Evolutionary conservation across 306 rosid genomes (phyloP).

Genomic region (Crotalaria pallida): DNA sequence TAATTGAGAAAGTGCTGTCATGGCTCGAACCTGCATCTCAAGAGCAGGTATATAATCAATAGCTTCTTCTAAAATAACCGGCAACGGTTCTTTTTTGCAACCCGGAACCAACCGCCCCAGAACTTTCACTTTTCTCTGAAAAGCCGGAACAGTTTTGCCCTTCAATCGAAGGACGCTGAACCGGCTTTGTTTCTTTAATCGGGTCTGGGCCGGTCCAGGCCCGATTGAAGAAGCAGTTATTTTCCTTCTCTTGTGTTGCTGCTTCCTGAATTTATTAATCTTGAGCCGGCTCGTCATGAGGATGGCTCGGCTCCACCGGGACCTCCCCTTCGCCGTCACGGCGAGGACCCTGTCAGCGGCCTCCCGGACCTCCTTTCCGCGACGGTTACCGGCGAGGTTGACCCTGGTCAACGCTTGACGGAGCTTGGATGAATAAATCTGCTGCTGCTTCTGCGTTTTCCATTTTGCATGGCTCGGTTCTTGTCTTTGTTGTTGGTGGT

Average conservation of each 20-base stretch:
- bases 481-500: not conserved
- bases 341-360: constrained; percentile 86
- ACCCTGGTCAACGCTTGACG: constrained; percentile 57
- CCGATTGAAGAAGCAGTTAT: not conserved
- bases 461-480: constrained; percentile 43
- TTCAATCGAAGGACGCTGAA: constrained; percentile 61
- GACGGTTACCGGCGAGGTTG: constrained; percentile 30
- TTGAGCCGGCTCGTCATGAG: constrained; percentile 59
- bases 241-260: constrained; percentile 35
- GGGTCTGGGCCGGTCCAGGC: constrained; percentile 20
- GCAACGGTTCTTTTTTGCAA: constrained; percentile 75
- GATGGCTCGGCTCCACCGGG: constrained; percentile 92
- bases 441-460: constrained; percentile 73
- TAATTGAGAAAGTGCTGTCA: constrained; percentile 65
- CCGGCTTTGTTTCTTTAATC: constrained; percentile 50
- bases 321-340: constrained; percentile 68
- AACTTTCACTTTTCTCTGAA: constrained; percentile 64
- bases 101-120: constrained; percentile 93
- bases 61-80: constrained; percentile 82
- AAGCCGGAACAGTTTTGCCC: constrained; percentile 67
- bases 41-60: constrained; percentile 85
- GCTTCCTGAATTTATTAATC: constrained; percentile 68
- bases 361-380: constrained; percentile 60
- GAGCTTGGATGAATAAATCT: constrained; percentile 68
- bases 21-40: constrained; percentile 94